Evolutionary conservation across 306 rosid species (phyloP), one percentile per base, ranked within the genome.

Genomic region (Acmispon strigosus): DNA sequence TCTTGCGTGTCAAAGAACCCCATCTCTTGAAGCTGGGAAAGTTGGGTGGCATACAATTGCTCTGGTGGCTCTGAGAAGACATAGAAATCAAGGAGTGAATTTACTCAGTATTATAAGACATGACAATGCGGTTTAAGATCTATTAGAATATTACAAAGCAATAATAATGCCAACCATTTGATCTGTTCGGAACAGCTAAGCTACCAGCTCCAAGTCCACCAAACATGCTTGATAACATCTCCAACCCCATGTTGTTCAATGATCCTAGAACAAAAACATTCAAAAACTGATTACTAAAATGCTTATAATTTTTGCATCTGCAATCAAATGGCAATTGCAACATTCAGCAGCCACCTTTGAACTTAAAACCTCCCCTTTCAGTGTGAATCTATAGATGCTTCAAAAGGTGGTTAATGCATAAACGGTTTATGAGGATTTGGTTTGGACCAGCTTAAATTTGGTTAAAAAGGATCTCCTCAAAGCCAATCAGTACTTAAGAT

Each of bases 11-110:
- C 96, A 45, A 91, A 87, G 85, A 91, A 91, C 22, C 97, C 97
- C 97, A 91, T 91, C 78, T 91, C 97, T 80, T 87, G 97, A 79
- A 91, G 97, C 82, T 91, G 97, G 3, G 91, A 64, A 58, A 91
- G 87, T 69, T 91, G 97, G 15, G 93, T 76, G 8, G 96, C 96
- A 76, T 91, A 91, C 62, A 89, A 77, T 81, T 89, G 93, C 82
- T 89, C 97, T 0, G 93, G 97, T 2, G 96, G 96, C 75, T 84
- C 96, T 91, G 88, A 37, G 19, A 69, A 61, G 72, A n/a, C 55
- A 45, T 60, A 1, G 10, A 62, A 29, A 70, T 65, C 39, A 48
- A 47, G 14, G 64, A 68, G 52, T 44, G 48, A 44, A 29, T 55
- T 14, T n/a, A 72, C 34, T 74, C 6, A 62, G 44, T 43, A 65